Evolutionary conservation across 768 basidiomycete genomes (phyloP).

Genomic region (Dacryopinax spathularia): DNA sequence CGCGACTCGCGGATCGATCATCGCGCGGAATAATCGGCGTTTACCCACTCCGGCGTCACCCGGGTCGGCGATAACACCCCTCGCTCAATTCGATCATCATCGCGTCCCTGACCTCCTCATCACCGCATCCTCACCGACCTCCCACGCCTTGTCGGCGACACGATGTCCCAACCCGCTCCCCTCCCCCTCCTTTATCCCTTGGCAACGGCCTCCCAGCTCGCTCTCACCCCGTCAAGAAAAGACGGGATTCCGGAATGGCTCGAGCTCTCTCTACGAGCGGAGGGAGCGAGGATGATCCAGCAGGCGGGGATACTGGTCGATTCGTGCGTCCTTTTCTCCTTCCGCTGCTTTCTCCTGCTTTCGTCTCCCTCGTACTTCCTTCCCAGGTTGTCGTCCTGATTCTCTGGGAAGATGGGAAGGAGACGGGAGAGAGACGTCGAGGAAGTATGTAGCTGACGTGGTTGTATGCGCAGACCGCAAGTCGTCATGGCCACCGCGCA

Average conservation of each 20-base stretch:
- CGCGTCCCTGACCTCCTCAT: no score
- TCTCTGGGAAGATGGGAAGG: conserved; percentile 27
- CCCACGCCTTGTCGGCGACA: no score
- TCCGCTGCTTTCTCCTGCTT: neutral
- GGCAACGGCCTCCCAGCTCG: conserved; percentile 65
- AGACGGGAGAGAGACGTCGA: neutral
- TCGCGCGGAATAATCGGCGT: no score
- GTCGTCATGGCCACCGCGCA: conserved; percentile 95
- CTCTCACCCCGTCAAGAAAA: conserved; percentile 60
- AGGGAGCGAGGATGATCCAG: conserved; percentile 88
- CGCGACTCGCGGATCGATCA: no score
- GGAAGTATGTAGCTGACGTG: neutral
- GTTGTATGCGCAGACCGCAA: conserved; percentile 51
- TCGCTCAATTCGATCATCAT: no score
- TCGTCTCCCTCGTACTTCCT: neutral
- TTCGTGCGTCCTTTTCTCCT: conserved; percentile 42
- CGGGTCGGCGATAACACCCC: no score
- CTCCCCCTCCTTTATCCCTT: conserved; percentile 60
- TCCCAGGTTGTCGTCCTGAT: neutral
- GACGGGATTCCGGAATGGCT: conserved; percentile 71
- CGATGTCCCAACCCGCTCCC: no score
- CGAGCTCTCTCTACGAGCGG: conserved; percentile 78
- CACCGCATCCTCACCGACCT: no score
- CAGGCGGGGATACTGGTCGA: conserved; percentile 83
- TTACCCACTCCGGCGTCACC: no score